Evolutionary conservation across 2,329 filamentous ascomycete species (phyloP), one percentile per base, ranked within the genome.

Genomic region (Byssothecium circinans): DNA sequence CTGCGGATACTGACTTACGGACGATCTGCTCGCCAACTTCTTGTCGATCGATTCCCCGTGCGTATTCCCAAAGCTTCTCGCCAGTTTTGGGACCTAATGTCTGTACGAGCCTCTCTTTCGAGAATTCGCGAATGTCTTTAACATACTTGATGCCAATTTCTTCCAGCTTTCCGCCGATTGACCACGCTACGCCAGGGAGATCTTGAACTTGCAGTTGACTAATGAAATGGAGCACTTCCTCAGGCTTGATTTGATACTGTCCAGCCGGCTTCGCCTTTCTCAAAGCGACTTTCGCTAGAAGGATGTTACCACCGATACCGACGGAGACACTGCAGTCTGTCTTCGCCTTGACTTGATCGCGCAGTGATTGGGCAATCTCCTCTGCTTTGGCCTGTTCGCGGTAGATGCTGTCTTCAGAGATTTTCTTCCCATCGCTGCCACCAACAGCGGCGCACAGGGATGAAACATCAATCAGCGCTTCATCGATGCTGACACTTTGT

Each of bases 401-500:
- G 75, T 84, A 84, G 0, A 90, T 78, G 49, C 81, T 87, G 0
- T 81, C 86, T 65, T 94, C 87, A 8, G 81, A 79, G 4, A 85
- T 65, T 1, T 79, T 81, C 18, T 76, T 74, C 1, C 87, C 89
- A 58, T 87, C 81, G 1, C 86, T 88, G 2, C 83, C 84, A 10
- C 82, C 80, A 12, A 79, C 80, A 11, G 79, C 75, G 36, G 90
- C 74, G 49, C 94, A 88, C 3, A 88, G 72, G 3, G 76, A 75
- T 2, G 89, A 94, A 27, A 91, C 81, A 69, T 99, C 94, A 14
- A 99, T 75, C 7, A 99, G 79, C 1, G 91, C 94, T 71, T 99
- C 95, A 57, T 99, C 95, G 37, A 99, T 88, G 64, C 94, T 97
- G 43, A 99, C 92, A 62, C 94, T 97, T 67, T 99, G 94, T 0